Evolutionary conservation across 768 basidiomycete species (phyloP).

Genomic region (Tephrocybe sp.): DNA sequence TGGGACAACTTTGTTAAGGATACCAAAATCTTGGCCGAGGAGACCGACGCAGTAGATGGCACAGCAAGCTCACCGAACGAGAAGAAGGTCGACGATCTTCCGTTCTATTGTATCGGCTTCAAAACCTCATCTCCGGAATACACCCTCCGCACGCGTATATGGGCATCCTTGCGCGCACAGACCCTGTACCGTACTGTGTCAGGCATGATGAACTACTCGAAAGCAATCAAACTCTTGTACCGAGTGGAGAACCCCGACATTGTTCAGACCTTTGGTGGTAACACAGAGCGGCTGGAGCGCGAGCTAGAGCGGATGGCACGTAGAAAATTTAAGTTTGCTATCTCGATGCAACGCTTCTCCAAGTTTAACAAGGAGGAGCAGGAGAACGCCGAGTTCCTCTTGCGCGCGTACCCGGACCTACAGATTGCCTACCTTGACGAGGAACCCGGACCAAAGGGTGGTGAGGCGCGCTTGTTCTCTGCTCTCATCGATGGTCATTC

Average conservation of each 20-base stretch:
- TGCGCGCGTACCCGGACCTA: constrained; percentile 97
- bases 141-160: constrained; percentile 97
- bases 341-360: constrained; percentile 98
- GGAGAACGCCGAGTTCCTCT: constrained; percentile 96
- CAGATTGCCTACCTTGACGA: constrained; percentile 99
- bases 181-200: constrained; percentile 98
- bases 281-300: constrained; percentile 93
- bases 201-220: constrained; percentile 99
- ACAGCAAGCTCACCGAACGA: constrained; percentile 61
- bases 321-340: constrained; percentile 96
- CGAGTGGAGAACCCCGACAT: constrained; percentile 98
- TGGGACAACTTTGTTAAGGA: constrained; percentile 99
- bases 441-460: constrained; percentile 85
- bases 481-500: constrained; percentile 97
- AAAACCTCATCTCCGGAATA: constrained; percentile 99
- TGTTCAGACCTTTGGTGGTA: constrained; percentile 94
- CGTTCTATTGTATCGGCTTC: constrained; percentile 99
- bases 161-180: constrained; percentile 98
- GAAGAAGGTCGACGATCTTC: constrained; percentile 91
- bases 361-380: constrained; percentile 99
- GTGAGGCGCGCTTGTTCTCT: constrained; percentile 88
- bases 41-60: constrained; percentile 63
- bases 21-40: constrained; percentile 97
- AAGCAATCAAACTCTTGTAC: constrained; percentile 98
- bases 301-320: constrained; percentile 97